Percentiles rank a stretch among this genome's conserved stretches.
Conservation (phyloP, 129 eudicot genomes). For the Gnaphalium uliginosum region DNA sequence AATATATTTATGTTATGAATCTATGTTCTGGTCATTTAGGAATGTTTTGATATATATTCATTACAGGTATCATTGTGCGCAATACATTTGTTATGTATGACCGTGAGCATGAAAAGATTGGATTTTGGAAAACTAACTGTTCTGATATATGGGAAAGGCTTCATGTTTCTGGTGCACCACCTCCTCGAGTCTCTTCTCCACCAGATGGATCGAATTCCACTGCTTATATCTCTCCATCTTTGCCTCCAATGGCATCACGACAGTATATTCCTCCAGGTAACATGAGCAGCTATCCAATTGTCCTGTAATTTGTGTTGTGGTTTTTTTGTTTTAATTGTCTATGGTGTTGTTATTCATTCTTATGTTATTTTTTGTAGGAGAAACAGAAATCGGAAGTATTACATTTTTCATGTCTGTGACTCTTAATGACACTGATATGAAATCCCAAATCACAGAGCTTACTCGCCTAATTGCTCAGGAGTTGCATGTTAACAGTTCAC, state of each 20-base stretch:
- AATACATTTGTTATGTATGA: constrained; percentile 95
- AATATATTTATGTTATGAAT: too few relatives aligned
- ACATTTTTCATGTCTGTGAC: constrained; percentile 55
- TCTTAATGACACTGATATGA: constrained; percentile 46
- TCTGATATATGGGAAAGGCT: constrained; percentile 87
- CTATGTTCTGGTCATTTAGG: background rate
- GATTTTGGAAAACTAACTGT: constrained; percentile 99
- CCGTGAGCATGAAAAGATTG: constrained; percentile 85
- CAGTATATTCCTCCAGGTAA: constrained; percentile 56
- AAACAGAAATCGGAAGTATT: constrained; percentile 51
- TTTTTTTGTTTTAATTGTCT: background rate
- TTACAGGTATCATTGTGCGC: constrained; percentile 82
- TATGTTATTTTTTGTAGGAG: constrained; percentile 51
- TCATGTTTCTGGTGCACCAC: constrained; percentile 40
- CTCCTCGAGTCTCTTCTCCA: constrained; percentile 52
- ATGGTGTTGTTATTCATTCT: background rate
- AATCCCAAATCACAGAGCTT: constrained; percentile 65
- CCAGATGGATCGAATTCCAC: constrained; percentile 39
- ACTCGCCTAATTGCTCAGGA: constrained; percentile 59
- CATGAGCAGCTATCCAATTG: constrained; percentile 14
- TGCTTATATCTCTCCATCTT: constrained; percentile 47
- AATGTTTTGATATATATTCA: constrained; percentile 1
- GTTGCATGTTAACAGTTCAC: constrained; percentile 64
- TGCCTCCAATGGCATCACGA: constrained; percentile 55
- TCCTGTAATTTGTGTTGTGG: background rate